Percentiles rank a stretch among this genome's conserved stretches.
Evolutionary conservation across 1,139 yeast species (phyloP).

Genomic region (Kodamaea sp.): DNA sequence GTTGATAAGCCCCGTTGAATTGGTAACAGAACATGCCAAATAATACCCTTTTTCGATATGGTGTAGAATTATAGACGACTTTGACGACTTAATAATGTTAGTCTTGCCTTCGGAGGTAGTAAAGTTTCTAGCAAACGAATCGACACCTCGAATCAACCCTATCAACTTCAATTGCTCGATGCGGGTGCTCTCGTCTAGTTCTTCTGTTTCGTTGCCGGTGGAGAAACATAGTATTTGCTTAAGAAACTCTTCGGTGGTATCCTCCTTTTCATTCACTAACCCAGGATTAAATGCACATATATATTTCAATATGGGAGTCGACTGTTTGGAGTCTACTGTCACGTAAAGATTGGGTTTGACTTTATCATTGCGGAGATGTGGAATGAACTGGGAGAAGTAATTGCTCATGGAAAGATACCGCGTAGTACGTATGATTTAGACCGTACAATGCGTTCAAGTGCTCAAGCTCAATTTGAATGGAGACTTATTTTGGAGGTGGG

Average conservation of each 20-base stretch:
- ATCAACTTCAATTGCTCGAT: slow-evolving; percentile 33
- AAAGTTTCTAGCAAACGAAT: slow-evolving; percentile 28
- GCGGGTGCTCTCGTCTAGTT: slow-evolving; percentile 8
- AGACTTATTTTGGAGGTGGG: no score
- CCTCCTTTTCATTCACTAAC: slow-evolving; percentile 17
- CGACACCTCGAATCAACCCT: slow-evolving; percentile 43
- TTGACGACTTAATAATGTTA: slow-evolving; percentile 25
- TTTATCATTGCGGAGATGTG: slow-evolving; percentile 10
- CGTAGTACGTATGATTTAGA: no score
- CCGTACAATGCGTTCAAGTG: no score
- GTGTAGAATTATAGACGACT: slow-evolving; percentile 29
- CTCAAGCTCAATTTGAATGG: no score
- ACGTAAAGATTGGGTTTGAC: slow-evolving; percentile 2
- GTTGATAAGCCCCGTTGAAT: slow-evolving; percentile 22
- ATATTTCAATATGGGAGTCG: slow-evolving; percentile 13
- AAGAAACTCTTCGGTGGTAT: slow-evolving; percentile 28
- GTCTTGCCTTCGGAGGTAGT: slow-evolving; percentile 11
- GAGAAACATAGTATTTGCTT: slow-evolving; percentile 34
- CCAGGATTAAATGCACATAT: slow-evolving; percentile 15
- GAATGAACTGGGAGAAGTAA: slow-evolving; percentile 17
- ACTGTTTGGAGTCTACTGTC: slow-evolving; percentile 1
- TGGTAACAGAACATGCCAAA: slow-evolving; percentile 30
- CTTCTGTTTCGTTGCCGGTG: slow-evolving; percentile 15
- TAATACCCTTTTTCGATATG: slow-evolving; percentile 29
- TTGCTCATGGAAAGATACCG: slow-evolving; percentile 16